Percentiles rank a stretch among this genome's conserved stretches.
Conservation (phyloP, 495 filamentous ascomycete genomes). For the Trichoderma orchidacearum region DNA sequence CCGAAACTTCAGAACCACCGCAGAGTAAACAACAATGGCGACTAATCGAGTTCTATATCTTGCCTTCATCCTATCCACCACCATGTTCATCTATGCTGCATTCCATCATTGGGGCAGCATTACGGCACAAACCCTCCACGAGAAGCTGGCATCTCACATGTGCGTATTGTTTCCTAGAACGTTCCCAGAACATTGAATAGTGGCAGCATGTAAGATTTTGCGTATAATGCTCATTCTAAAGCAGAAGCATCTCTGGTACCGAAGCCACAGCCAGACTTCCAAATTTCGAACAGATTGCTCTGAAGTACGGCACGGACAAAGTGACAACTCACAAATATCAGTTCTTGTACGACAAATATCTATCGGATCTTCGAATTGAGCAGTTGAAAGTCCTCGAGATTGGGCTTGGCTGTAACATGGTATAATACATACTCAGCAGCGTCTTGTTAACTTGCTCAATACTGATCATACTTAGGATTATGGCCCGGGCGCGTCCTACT, state of each 20-base stretch:
- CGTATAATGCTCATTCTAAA: background rate
- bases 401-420: background rate
- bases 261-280: background rate
- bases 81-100: background rate
- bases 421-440: background rate
- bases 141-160: background rate
- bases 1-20: background rate
- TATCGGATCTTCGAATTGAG: background rate
- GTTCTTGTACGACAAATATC: background rate
- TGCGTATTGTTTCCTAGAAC: too few species aligned
- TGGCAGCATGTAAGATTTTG: too few species aligned
- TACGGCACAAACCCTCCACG: background rate
- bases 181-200: too few species aligned
- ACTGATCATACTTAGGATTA: background rate
- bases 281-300: background rate
- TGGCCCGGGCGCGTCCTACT: background rate
- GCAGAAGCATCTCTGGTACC: background rate
- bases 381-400: background rate
- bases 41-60: background rate
- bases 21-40: background rate
- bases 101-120: background rate
- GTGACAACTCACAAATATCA: background rate
- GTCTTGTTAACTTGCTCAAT: background rate
- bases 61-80: background rate
- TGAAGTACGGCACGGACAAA: background rate